Evolutionary conservation across 148 eudicot species (phyloP), one percentile per base, ranked within the genome.

Genomic region (Rhododendron ovatum): DNA sequence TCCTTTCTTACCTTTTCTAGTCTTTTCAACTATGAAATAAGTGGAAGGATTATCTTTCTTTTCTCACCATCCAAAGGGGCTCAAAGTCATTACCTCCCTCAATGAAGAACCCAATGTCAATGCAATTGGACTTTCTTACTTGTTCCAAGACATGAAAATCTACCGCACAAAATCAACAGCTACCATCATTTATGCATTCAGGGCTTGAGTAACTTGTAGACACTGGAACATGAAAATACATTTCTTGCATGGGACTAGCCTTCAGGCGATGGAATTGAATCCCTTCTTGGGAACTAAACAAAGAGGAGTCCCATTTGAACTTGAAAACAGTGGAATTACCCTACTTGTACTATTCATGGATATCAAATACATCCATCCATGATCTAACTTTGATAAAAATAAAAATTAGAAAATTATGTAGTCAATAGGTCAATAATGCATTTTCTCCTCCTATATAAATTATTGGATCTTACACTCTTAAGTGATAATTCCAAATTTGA

Each of bases 221-320:
- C 55, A 24, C n/a, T 41, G 53, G 30, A 15, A 17, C n/a, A 78
- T 43, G 78, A 74, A 74, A 37, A 74, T 35, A 35, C 45, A 74
- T 74, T 73, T 73, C 39, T 73, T 73, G 78, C 78, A 73, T 73
- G 14, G 78, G 78, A 73, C 78, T n/a, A 15, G 20, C 43, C 78
- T 73, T 35, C 41, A 73, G 24, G 22, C 24, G 10, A 73, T 73
- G 45, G 7, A 30, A 73, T 73, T 73, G 43, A 73, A 33, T 73
- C 78, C 43, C 78, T 73, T 39, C 78, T 74, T 15, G 78, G 22
- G 22, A 35, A 35, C 18, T 74, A 74, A 55, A 74, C 41, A 33
- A 30, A 37, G 43, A 35, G 78, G 78, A 74, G 17, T 74, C 24
- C 78, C 41, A 37, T 74, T 74, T 74, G 22, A 74, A 74, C 37